Percentiles rank a stretch among this genome's conserved stretches.
phyloP scores from a whole-genome alignment of 495 filamentous ascomycete species.

The Margaritispora aquatica region DNA sequence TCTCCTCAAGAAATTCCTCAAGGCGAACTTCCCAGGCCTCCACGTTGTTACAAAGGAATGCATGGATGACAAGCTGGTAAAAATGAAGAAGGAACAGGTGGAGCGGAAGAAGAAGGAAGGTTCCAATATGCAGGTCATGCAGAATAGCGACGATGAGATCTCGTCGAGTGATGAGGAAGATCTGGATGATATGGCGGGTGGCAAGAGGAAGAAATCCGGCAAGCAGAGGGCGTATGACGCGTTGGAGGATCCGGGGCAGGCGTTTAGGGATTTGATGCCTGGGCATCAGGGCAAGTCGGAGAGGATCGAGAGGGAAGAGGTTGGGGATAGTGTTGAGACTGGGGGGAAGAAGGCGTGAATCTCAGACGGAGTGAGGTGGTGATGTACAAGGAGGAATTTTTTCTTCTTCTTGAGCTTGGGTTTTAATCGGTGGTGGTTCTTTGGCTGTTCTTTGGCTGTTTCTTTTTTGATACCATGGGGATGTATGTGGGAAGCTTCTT shows the following conservation, averaged over 20 bases:
- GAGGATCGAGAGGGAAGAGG: slow-evolving; percentile 19
- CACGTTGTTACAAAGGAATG: slow-evolving; percentile 58
- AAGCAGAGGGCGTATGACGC: slow-evolving; percentile 39
- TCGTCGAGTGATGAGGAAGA: slow-evolving; percentile 73
- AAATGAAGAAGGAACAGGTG: slow-evolving; percentile 40
- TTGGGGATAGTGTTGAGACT: slow-evolving; percentile 12
- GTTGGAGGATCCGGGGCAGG: slow-evolving; percentile 17
- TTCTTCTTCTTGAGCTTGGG: background rate
- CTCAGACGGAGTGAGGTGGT: no score
- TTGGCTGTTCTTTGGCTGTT: no score
- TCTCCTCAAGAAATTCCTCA: slow-evolving; percentile 59
- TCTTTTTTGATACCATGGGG: background rate
- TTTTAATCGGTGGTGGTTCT: background rate
- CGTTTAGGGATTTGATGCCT: slow-evolving; percentile 14
- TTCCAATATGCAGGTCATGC: slow-evolving; percentile 53
- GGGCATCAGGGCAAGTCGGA: slow-evolving; percentile 15
- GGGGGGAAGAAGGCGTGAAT: background rate
- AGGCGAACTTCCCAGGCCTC: slow-evolving; percentile 66
- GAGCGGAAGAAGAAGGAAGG: slow-evolving; percentile 57
- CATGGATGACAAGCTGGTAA: slow-evolving; percentile 26
- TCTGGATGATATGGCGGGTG: slow-evolving; percentile 34
- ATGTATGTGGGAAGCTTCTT: no score
- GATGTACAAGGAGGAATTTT: background rate
- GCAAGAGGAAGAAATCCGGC: slow-evolving; percentile 29
- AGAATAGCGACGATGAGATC: slow-evolving; percentile 49